Percentiles rank a stretch among this genome's conserved stretches.
Evolutionary conservation across 2,329 filamentous ascomycete species (phyloP).

Genomic region (Raffaelea deltoideospora): DNA sequence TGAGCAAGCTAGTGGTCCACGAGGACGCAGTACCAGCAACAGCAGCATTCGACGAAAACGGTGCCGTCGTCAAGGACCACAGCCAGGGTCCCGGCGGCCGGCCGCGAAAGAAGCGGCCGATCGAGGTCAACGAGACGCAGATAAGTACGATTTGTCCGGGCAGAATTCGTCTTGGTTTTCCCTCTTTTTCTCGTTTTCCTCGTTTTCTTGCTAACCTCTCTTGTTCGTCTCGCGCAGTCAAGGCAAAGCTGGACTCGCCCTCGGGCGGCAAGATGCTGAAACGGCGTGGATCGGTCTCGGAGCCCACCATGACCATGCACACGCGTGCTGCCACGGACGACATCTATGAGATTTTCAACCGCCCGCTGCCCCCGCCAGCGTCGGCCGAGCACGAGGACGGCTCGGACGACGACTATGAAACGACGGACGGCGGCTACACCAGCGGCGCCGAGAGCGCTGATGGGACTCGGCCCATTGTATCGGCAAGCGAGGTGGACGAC

Average conservation of each 20-base stretch:
- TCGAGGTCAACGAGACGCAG: conserved; percentile 82
- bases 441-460: conserved; percentile 74
- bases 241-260: conserved; percentile 84
- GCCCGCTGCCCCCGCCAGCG: conserved; percentile 42
- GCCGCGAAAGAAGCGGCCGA: conserved; percentile 58
- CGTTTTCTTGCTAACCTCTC: neutral
- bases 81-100: conserved; percentile 13
- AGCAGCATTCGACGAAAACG: conserved; percentile 44
- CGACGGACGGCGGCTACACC: conserved; percentile 58
- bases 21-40: conserved; percentile 25
- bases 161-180: neutral
- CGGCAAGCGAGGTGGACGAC: conserved; percentile 29
- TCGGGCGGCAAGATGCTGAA: conserved; percentile 71
- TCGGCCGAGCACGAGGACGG: conserved; percentile 22
- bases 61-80: conserved; percentile 21
- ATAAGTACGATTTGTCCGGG: conserved; percentile 56
- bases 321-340: conserved; percentile 92
- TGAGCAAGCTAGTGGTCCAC: conserved; percentile 25
- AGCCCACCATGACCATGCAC: conserved; percentile 97
- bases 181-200: neutral
- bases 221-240: conserved; percentile 47
- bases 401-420: conserved; percentile 40
- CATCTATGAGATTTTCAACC: conserved; percentile 94
- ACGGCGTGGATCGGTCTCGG: conserved; percentile 50
- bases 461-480: conserved; percentile 48